Base-by-base conservation (phyloP, 2,329 filamentous ascomycete species). In the Fonsecaea monophora region DNA sequence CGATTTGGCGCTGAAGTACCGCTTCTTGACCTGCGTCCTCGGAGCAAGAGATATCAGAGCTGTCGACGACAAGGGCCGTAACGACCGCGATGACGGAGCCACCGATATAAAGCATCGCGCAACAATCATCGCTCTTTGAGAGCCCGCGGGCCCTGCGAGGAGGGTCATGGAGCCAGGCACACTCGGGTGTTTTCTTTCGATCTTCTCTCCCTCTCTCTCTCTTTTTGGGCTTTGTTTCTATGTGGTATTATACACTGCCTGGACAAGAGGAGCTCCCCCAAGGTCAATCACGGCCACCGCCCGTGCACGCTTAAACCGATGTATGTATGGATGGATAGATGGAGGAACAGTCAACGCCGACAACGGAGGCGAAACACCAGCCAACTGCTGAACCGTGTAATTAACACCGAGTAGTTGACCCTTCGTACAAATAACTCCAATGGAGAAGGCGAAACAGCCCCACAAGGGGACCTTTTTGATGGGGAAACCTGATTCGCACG, bases 1-100 rank as follows among this genome's bases (percentile, higher is more conserved):
- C 15, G 63, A 48, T 4, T 15, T 21, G 35, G 38, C 53, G 32
- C 58, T 50, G 54, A 66, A 66, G 12, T 40, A 21, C 12, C 53
- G 58, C 48, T 34, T 54, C 34, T 38, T 21, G 37, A n/a, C 9
- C n/a, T 30, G 54, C 30, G 10, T 35, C 21, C 45, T 10, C 45
- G 45, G 45, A 4, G 45, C 30, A 55, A 30, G 53, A 55, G 3
- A 55, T 55, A 15, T 9, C 53, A 21, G 21, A 5, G 25, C 4
- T 3, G 13, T 42, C 40, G 15, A 5, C 15, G 40, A 42, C 13
- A 42, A 42, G 4, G 40, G 3, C 15, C 5, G 8, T 18, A n/a
- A 37, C 10, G 35, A 37, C 10, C 1, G 10, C 10, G 10, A 37
- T 12, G 35, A 8, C 8, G 40, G 18, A 18, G 40, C 30, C 45